Evolutionary conservation across 108 stramenopile genomes (phyloP).

Genomic region (Pseudonitzschia multiseries): DNA sequence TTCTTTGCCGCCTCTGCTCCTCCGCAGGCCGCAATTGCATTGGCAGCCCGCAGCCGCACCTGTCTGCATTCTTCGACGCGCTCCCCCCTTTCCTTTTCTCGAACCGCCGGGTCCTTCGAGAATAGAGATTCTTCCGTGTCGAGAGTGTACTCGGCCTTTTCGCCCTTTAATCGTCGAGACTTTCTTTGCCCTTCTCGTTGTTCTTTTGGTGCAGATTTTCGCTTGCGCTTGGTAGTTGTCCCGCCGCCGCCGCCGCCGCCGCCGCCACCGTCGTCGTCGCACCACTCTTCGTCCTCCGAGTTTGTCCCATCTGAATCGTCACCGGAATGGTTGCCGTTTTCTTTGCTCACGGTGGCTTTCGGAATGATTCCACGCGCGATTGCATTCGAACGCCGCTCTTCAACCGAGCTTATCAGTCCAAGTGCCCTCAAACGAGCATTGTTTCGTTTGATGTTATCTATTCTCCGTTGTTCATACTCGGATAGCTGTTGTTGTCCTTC

Average conservation of each 20-base stretch:
- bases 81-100: slow-evolving; percentile 40
- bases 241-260: background rate
- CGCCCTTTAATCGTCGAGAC: slow-evolving; percentile 9
- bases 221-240: background rate
- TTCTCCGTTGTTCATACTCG: slow-evolving; percentile 57
- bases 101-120: slow-evolving; percentile 20
- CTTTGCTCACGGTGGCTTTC: slow-evolving; percentile 1
- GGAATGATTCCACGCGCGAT: slow-evolving; percentile 40
- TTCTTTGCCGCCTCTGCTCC: slow-evolving; percentile 46
- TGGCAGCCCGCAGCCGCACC: slow-evolving; percentile 61
- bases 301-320: background rate
- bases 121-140: slow-evolving; percentile 1
- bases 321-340: background rate
- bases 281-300: background rate
- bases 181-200: slow-evolving; percentile 3
- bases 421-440: slow-evolving; percentile 62
- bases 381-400: slow-evolving; percentile 68
- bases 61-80: slow-evolving; percentile 68
- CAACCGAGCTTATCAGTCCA: slow-evolving; percentile 66
- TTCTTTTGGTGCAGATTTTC: slow-evolving; percentile 10
- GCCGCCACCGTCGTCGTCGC: background rate
- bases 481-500: slow-evolving; percentile 1
- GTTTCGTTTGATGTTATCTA: slow-evolving; percentile 76
- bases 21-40: slow-evolving; percentile 26
- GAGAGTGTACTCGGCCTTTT: slow-evolving; percentile 2